Percentiles rank a stretch among this genome's conserved stretches.
Evolutionary conservation across 176 grass and related monocot species (phyloP).

Genomic region (Paspalum notatum): DNA sequence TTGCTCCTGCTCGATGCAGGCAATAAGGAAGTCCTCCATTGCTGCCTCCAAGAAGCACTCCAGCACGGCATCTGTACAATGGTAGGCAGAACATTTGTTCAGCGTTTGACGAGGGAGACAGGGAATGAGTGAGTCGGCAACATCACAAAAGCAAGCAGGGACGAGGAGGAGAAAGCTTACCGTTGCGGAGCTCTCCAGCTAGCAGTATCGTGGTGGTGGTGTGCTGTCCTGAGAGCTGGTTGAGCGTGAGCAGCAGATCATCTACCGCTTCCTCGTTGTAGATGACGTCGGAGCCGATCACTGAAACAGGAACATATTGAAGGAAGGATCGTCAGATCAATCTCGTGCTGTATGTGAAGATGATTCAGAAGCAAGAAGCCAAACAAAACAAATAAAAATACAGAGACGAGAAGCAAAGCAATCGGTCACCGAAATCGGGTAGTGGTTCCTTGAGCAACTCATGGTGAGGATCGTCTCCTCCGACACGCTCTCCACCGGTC

Average conservation of each 20-base stretch:
- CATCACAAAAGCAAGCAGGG: neutral
- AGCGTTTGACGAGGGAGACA: neutral
- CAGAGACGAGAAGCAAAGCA: neutral
- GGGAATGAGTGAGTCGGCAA: neutral
- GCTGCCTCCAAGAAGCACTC: slow-evolving; percentile 90
- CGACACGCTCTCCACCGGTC: slow-evolving; percentile 47
- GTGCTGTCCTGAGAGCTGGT: slow-evolving; percentile 51
- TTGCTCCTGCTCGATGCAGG: slow-evolving; percentile 74
- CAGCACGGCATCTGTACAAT: slow-evolving; percentile 64
- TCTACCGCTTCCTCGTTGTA: slow-evolving; percentile 80
- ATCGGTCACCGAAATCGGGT: slow-evolving; percentile 56
- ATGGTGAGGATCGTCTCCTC: slow-evolving; percentile 62
- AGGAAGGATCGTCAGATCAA: neutral
- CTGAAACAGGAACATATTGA: slow-evolving; percentile 10
- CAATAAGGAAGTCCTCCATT: slow-evolving; percentile 69
- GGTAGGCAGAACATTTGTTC: neutral
- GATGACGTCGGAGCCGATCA: slow-evolving; percentile 90
- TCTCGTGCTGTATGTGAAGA: neutral
- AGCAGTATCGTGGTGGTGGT: slow-evolving; percentile 86
- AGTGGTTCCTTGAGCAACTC: slow-evolving; percentile 47
- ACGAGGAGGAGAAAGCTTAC: slow-evolving; percentile 17
- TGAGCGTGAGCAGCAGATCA: slow-evolving; percentile 68
- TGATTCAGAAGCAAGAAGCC: neutral
- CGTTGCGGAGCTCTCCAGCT: slow-evolving; percentile 88
- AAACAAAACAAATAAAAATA: too few relatives aligned